A percentile compares a stretch with the other conserved stretches of the same genome.
Evolutionary conservation across 306 rosid genomes (phyloP).

Genomic region (Casuarina equisetifolia): DNA sequence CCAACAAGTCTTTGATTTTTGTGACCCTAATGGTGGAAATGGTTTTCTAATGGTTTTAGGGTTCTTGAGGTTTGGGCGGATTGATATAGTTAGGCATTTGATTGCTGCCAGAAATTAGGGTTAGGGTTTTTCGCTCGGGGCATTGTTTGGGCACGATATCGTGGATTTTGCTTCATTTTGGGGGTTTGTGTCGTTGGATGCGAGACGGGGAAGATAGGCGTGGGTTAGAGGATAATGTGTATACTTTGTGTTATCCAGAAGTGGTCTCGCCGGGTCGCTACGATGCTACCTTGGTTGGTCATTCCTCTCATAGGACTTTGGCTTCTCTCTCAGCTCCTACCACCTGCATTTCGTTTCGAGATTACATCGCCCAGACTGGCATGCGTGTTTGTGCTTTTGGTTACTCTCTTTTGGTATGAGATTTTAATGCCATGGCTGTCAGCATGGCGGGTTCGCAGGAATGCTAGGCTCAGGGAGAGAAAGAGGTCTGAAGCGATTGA

Average conservation of each 20-base stretch:
- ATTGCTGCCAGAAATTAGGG: conserved; percentile 38
- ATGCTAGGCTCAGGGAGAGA: conserved; percentile 78
- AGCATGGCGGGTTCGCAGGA: conserved; percentile 85
- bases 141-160: conserved; percentile 28
- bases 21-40: conserved; percentile 32
- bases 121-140: conserved; percentile 54
- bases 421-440: conserved; percentile 98
- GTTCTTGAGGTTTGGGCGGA: conserved; percentile 54
- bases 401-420: conserved; percentile 99
- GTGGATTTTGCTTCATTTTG: conserved; percentile 30
- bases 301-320: conserved; percentile 91
- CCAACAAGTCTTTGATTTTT: conserved; percentile 23
- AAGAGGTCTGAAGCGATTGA: conserved; percentile 89
- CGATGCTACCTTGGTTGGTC: conserved; percentile 99
- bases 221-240: conserved; percentile 94
- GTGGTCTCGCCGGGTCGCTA: conserved; percentile 99
- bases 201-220: conserved; percentile 56
- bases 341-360: conserved; percentile 94
- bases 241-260: conserved; percentile 99
- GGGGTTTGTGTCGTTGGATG: conserved; percentile 49
- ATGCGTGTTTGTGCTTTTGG: conserved; percentile 86
- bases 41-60: conserved; percentile 53
- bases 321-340: conserved; percentile 98
- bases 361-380: conserved; percentile 93
- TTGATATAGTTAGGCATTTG: conserved; percentile 30